Base-by-base conservation (phyloP, 306 rosid species). In the Trichosanthes cucumerina region DNA sequence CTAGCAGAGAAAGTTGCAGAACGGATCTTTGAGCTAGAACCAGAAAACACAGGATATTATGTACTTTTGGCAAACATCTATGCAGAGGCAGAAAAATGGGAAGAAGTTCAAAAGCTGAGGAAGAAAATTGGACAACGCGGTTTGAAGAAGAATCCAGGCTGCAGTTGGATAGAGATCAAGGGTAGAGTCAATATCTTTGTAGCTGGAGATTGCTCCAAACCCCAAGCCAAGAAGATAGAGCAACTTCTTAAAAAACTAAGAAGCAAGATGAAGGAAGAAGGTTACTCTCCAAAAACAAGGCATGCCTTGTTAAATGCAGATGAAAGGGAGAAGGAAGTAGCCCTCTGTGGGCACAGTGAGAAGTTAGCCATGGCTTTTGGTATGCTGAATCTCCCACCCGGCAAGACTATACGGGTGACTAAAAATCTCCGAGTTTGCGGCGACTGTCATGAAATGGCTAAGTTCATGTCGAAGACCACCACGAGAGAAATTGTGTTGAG, bases 41-140 rank as follows among this genome's bases (percentile, higher is more conserved):
- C 96, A 8, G 89, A 91, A 49, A 91, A 89, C 86, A 87, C 96
- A 3, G 90, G 93, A 62, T 91, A 88, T 59, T 91, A 88, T 82
- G 84, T 88, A 65, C 92, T 91, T 81, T 83, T 91, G 74, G 87
- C 91, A 0, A 88, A 88, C 81, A 85, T 91, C 50, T 91, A 91
- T 80, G 96, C 91, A 19, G 93, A 87, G 84, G 91, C 90, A 58
- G 90, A 91, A 57, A 88, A 89, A 79, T 91, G 96, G 96, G 93
- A 89, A 86, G 91, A 87, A 76, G 88, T 86, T 53, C 85, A 86
- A 54, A 86, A 70, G 11, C 53, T 88, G 76, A 28, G 93, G 28
- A 83, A 83, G 83, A 86, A 63, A 78, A 91, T 91, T 26, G 86
- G 91, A 64, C 86, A 65, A 68, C 71, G 34, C 23, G 86, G 90